Base-by-base conservation (phyloP, 1,139 yeast genomes). In the Pichia sp. region DNA sequence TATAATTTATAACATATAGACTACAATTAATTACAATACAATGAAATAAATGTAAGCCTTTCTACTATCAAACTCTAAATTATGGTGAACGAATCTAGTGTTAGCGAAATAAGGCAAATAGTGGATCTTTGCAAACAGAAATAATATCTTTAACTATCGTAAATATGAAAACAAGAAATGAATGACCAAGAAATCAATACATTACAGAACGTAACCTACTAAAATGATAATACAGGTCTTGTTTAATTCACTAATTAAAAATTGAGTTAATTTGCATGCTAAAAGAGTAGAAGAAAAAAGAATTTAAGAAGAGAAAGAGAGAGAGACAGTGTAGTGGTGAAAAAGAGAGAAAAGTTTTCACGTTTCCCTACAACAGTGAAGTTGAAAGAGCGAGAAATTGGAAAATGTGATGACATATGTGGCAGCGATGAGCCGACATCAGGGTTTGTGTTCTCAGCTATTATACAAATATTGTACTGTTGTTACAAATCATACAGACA, bases 61-160 rank as follows among this genome's bases (percentile, higher is more conserved):
- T 55, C 65, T 62, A 62, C 66, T 62, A 62, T 62, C 66, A 62
- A 62, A 62, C 66, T 61, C 66, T 60, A 61, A 56, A 56, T 54
- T 62, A 62, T 59, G 36, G 36, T 53, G 46, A 26, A 40, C 43
- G 57, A 61, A 56, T 53, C 50, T 59, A 62, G 66, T 61, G 66
- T 62, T 62, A 62, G 66, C 66, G 66, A 62, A 62, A 62, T 59
- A 60, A 56, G 64, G 65, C 62, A 42, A 25, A 29, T 47, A 35
- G 46, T 46, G 30, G 43, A 25, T 55, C 54, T 57, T 43, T 57
- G 62, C 61, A 49, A 47, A 47, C 42, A 23, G 36, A 42, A 30
- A 37, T 41, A 37, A 22, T 16, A 29, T 36, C 35, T 47, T 36
- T 13, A 42, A 35, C 51, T 48, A 48, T 45, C 45, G 51, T 39